These are phyloP conservation scores for Tolypocladium ophioglossoides DNA, from an alignment of 2,329 filamentous ascomycete species.

Conservation along the genomic window DNA sequence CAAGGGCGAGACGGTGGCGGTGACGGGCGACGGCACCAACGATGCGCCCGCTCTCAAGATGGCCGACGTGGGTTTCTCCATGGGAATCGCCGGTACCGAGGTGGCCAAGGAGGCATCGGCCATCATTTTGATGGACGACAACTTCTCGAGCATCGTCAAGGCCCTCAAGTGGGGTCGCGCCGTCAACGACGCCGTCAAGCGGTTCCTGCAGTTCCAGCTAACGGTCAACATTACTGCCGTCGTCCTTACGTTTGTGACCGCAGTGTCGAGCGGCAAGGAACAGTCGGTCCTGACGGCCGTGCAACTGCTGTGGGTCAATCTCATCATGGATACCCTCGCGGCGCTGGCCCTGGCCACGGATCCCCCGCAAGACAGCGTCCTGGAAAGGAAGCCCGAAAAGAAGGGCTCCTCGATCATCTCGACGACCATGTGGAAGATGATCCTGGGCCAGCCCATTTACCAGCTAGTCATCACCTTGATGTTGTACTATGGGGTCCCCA, in stretches of 20 bases:
- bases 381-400: slow-evolving; percentile 62
- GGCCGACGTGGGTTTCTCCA: slow-evolving; percentile 75
- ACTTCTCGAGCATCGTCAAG: slow-evolving; percentile 79
- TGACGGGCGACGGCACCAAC: slow-evolving; percentile 77
- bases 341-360: slow-evolving; percentile 83
- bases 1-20: slow-evolving; percentile 66
- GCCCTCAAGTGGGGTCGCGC: slow-evolving; percentile 72
- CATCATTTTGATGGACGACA: slow-evolving; percentile 82
- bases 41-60: slow-evolving; percentile 73
- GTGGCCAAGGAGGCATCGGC: slow-evolving; percentile 78
- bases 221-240: slow-evolving; percentile 91
- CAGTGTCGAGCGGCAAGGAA: slow-evolving; percentile 60
- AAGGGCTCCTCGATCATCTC: slow-evolving; percentile 60
- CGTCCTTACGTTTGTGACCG: slow-evolving; percentile 75
- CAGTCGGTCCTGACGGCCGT: slow-evolving; percentile 75
- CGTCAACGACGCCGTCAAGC: slow-evolving; percentile 68
- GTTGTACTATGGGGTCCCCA: slow-evolving; percentile 62
- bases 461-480: slow-evolving; percentile 73
- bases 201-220: slow-evolving; percentile 67
- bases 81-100: slow-evolving; percentile 76
- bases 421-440: slow-evolving; percentile 98
- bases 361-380: slow-evolving; percentile 70
- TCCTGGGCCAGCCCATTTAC: slow-evolving; percentile 82
- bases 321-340: slow-evolving; percentile 96
- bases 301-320: slow-evolving; percentile 89